Evolutionary conservation across 176 grass and related monocot genomes (phyloP).

Genomic region (Thinopyrum elongatum): DNA sequence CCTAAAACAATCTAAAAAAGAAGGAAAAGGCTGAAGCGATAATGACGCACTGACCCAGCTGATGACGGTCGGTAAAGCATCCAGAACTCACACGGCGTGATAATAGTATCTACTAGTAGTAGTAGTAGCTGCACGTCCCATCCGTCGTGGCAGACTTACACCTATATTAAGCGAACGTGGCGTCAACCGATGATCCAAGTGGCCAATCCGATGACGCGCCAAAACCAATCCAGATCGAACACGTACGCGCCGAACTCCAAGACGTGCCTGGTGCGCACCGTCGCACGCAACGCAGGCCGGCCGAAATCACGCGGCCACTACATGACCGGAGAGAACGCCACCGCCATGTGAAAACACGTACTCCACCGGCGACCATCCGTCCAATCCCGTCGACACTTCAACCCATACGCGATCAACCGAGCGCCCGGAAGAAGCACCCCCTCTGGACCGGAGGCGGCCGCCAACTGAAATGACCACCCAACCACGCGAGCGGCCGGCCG

Average conservation of each 20-base stretch:
- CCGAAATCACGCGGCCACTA: neutral
- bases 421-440: slow-evolving; percentile 34
- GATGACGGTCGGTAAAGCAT: no score
- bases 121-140: no score
- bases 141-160: no score
- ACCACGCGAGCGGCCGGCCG: neutral
- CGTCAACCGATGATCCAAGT: no score
- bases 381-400: slow-evolving; percentile 20
- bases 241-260: neutral
- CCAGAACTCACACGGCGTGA: no score
- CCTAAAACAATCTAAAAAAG: no score
- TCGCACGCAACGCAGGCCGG: neutral
- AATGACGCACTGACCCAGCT: no score
- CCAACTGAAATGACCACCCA: neutral
- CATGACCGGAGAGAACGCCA: neutral
- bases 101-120: no score
- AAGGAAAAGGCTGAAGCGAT: no score
- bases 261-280: neutral
- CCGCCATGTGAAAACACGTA: slow-evolving; percentile 34
- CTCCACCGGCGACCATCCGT: neutral
- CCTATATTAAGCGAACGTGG: no score
- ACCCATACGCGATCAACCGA: neutral
- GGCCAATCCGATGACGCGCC: no score
- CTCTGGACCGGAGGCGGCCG: neutral
- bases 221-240: neutral